Evolutionary conservation across 768 basidiomycete genomes (phyloP), one percentile per base, ranked within the genome.

Genomic region (Lactarius evosmus): DNA sequence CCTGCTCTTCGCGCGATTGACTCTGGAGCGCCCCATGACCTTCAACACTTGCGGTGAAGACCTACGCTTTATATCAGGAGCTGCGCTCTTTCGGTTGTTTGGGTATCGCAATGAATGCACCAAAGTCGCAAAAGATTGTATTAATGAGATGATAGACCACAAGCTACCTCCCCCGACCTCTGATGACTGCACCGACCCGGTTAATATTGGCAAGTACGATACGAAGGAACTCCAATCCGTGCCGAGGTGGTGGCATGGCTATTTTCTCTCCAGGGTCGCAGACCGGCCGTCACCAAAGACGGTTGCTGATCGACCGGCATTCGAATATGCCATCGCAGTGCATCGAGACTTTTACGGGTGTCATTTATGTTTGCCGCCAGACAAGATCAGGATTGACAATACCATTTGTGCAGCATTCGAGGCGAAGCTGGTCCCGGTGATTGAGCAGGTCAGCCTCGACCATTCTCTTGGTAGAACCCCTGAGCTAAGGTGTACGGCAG

Each of bases 181-280:
- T 2, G 22, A 22, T 30, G 19, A 32, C 32, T 56, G 44, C 8
- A 7, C 33, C 17, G 51, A 9, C 14, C 4, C 60, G 30, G 41
- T 29, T 29, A 14, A 7, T 14, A 16, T 52, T 27, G 49, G 50
- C 56, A 52, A 36, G 40, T 36, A 36, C 57, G 38, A 53, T 40
- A 32, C 22, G 2, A 27, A 54, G 8, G 52, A 27, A 19, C 34
- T 59, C 27, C 58, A 59, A 16, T n/a, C 44, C 11, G 52, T 29
- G 30, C 56, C 63, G 22, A 53, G 53, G 22, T 64, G 63, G 58
- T 64, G 63, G 58, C 44, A 59, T 22, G 25, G 32, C 14, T 34
- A 64, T 19, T 64, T 59, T 46, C 58, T 36, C 17, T n/a, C 16
- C 5, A 59, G 63, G 22, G 38, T 25, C 12, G 34, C 16, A 7